These are phyloP conservation scores for Solanum ahanhuiri DNA, from an alignment of 257 asterid genomes.

Conservation along the genomic window DNA sequence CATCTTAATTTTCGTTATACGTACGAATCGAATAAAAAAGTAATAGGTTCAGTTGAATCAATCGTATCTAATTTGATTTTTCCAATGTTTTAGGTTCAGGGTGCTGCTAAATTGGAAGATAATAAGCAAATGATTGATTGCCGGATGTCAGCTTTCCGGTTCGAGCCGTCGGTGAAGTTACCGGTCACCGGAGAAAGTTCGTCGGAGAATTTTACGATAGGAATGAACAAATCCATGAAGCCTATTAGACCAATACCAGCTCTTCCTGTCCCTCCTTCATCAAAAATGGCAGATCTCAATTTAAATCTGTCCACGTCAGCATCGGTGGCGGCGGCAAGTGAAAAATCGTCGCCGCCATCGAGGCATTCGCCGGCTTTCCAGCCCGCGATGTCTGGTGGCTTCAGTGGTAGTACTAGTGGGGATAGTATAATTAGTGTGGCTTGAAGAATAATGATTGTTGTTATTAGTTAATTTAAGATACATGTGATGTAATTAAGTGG, in stretches of 20 bases:
- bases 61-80: background rate
- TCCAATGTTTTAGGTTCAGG: slow-evolving; percentile 18
- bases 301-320: slow-evolving; percentile 51
- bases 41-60: background rate
- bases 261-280: slow-evolving; percentile 65
- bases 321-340: slow-evolving; percentile 23
- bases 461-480: slow-evolving; percentile 18
- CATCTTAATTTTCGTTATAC: background rate
- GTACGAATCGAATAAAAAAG: background rate
- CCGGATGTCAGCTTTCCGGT: slow-evolving; percentile 24
- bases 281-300: slow-evolving; percentile 68
- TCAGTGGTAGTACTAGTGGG: slow-evolving; percentile 58
- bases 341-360: slow-evolving; percentile 21
- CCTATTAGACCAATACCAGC: slow-evolving; percentile 56
- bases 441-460: slow-evolving; percentile 33
- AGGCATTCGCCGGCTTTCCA: slow-evolving; percentile 48
- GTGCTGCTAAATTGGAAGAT: slow-evolving; percentile 21
- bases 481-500: slow-evolving; percentile 21
- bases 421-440: slow-evolving; percentile 91
- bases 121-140: slow-evolving; percentile 13
- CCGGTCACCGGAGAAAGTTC: slow-evolving; percentile 18
- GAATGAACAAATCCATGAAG: slow-evolving; percentile 41
- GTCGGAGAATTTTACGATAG: slow-evolving; percentile 15
- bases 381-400: slow-evolving; percentile 50
- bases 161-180: slow-evolving; percentile 14